Conservation (phyloP, 2,329 filamentous ascomycete species). For the Sphaerostilbella broomeana region DNA sequence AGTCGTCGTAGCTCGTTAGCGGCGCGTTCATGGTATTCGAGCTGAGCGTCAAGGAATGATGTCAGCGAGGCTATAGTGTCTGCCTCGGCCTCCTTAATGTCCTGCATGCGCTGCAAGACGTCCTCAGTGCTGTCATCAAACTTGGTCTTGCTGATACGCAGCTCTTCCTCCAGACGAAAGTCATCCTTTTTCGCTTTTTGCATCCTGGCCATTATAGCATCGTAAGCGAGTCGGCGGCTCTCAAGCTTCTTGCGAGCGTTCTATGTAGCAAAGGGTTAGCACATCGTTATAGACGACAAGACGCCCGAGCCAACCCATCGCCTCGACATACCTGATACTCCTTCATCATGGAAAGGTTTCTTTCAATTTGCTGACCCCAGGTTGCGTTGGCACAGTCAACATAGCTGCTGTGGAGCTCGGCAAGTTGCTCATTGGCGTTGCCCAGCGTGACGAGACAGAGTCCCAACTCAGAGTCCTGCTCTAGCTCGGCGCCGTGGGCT, state of each 20-base stretch:
- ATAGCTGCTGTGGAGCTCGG: conserved; percentile 78
- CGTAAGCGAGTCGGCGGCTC: conserved; percentile 79
- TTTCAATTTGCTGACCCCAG: conserved; percentile 89
- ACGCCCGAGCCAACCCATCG: no score
- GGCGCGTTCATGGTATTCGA: conserved; percentile 87
- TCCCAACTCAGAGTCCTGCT: conserved; percentile 83
- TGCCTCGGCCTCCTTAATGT: conserved; percentile 85
- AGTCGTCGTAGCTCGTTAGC: conserved; percentile 67
- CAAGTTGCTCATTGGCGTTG: conserved; percentile 80
- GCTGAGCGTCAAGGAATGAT: conserved; percentile 77
- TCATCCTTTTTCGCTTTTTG: conserved; percentile 92
- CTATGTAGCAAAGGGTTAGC: no score
- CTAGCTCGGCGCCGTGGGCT: conserved; percentile 85
- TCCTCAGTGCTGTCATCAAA: conserved; percentile 95
- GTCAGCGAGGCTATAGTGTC: conserved; percentile 77
- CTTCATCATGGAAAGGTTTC: conserved; percentile 89
- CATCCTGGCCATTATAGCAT: conserved; percentile 82
- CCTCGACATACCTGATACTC: conserved; percentile 73
- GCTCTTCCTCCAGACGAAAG: conserved; percentile 86
- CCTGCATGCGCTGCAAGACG: conserved; percentile 85
- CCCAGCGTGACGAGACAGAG: conserved; percentile 75
- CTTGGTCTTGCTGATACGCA: conserved; percentile 85
- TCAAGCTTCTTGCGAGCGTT: conserved; percentile 90
- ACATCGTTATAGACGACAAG: no score
- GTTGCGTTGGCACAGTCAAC: conserved; percentile 68